Evolutionary conservation across 208 protist genomes (phyloP), one percentile per base, ranked within the genome.

Genomic region (Leishmania gerbilli): DNA sequence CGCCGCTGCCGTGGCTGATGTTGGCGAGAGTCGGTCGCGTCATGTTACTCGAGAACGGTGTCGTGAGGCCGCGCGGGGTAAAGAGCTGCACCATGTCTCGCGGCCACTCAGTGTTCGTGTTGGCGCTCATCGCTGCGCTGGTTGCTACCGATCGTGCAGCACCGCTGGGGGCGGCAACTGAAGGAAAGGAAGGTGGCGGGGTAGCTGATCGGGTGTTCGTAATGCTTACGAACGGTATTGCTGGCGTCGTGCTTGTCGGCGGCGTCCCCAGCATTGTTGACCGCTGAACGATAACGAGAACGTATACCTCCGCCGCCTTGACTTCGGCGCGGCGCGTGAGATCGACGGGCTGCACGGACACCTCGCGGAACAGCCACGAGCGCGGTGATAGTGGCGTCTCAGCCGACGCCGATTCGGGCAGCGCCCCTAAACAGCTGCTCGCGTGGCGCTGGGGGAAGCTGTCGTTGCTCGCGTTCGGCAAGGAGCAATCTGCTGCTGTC

Each of bases 201-300:
- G 69, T 74, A 13, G 69, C 19, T 37, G 45, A 45, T 34, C 45
- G 69, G 45, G 69, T 21, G 24, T 19, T 49, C 13, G 69, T 19
- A 74, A 34, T 3, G 9, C 27, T 31, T 34, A 31, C 11, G 34
- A 55, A 55, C 24, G 77, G 42, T 21, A 6, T 37, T 31, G 58
- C 21, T 34, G 69, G 11, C 2, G 40, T 9, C 53, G 5, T 74
- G 67, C 21, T 34, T 34, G 49, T 34, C 47, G 56, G 19, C 31
- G 60, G 45, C 27, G 77, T 74, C 24, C 40, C 47, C 45, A 72
- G 27, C 2, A 78, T 72, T 24, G 82, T 67, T 15, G 47, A 24
- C n/a, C 91, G 88, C 68, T 96, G 89, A 34, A 95, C 74, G 55
- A 94, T 79, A 13, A 96, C 42, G 53, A 96, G 77, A 37, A 96